Percentiles rank a stretch among this genome's conserved stretches.
These are phyloP conservation scores for Syzygium malaccense DNA, from an alignment of 441 rosid species.

Conservation along the genomic window DNA sequence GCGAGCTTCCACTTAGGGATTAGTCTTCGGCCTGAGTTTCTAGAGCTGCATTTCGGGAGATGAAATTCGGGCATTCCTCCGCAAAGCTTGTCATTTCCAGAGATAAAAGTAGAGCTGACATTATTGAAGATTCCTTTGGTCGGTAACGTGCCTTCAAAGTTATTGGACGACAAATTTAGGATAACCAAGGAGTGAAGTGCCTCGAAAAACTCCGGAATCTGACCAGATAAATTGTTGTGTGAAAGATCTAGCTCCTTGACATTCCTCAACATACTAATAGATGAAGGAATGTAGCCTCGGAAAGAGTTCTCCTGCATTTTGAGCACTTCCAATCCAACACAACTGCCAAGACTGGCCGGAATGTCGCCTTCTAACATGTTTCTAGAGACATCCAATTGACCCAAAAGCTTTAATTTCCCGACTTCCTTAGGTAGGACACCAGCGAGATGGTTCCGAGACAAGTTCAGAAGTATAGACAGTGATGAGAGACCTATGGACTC, in stretches of 20 bases:
- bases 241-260: not conserved
- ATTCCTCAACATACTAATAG: not conserved
- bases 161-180: not conserved
- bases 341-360: not conserved
- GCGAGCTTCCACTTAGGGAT: accelerated
- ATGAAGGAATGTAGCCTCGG: not conserved
- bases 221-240: not conserved
- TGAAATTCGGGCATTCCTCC: accelerated
- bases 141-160: not conserved
- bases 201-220: accelerated
- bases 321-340: not conserved
- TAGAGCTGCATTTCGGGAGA: not conserved
- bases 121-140: not conserved
- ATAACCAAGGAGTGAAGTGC: accelerated
- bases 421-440: not conserved
- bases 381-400: not conserved
- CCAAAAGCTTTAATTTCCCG: not conserved
- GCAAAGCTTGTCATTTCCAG: not conserved
- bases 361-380: not conserved
- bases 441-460: not conserved
- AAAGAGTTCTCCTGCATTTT: not conserved
- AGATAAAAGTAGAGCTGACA: not conserved
- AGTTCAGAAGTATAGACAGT: not conserved
- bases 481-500: not conserved
- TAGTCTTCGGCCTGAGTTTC: accelerated